Percentiles rank a stretch among this genome's conserved stretches.
Conservation (phyloP, 83 land plant species). For the Thuja plicata region DNA sequence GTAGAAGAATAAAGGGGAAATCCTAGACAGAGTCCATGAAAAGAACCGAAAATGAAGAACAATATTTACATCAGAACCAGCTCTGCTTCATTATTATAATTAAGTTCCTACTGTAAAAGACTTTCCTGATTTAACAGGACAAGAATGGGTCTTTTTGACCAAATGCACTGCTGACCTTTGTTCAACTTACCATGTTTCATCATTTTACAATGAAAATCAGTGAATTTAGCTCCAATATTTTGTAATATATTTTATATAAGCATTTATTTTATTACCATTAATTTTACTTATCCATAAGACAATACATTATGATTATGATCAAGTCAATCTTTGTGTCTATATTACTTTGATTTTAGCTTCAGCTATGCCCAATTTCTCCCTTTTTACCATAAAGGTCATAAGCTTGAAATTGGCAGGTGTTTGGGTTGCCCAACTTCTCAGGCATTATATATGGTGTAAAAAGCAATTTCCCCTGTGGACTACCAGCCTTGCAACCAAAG, state of each 20-base stretch:
- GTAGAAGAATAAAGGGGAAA: too few relatives aligned
- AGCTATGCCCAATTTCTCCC: neutral
- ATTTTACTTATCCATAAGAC: neutral
- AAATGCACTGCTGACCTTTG: neutral
- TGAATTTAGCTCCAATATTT: neutral
- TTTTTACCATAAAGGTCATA: neutral
- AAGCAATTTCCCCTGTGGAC: too few relatives aligned
- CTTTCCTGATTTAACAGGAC: neutral
- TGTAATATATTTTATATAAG: neutral
- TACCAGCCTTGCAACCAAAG: too few relatives aligned
- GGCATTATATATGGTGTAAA: too few relatives aligned
- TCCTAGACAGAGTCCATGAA: too few relatives aligned
- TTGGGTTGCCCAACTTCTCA: too few relatives aligned
- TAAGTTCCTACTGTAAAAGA: neutral
- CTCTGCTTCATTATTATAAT: neutral
- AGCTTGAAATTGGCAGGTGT: too few relatives aligned
- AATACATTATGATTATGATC: neutral
- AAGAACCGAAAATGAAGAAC: neutral
- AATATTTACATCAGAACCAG: neutral
- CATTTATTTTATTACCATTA: neutral
- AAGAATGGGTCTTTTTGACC: neutral
- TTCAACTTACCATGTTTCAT: neutral
- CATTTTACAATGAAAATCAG: neutral
- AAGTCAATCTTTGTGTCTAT: neutral
- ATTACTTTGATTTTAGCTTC: neutral